Percentiles rank a stretch among this genome's conserved stretches.
phyloP scores from a whole-genome alignment of 129 eudicot genomes.

The Scalesia atractyloides region DNA sequence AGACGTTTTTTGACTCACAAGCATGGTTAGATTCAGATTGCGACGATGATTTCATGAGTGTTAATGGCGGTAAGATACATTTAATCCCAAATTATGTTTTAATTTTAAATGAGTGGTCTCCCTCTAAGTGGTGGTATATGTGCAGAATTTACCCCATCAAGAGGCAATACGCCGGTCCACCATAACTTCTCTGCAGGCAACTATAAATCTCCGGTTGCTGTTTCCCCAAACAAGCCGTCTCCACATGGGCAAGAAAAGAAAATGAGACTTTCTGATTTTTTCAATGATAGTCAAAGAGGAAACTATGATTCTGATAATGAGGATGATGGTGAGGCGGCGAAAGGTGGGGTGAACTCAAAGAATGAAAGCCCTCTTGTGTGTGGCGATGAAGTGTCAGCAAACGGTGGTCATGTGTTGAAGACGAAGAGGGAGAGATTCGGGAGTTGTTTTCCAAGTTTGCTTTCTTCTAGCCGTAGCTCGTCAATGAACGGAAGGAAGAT shows the following conservation, averaged over 20 bases:
- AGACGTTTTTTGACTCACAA: constrained; percentile 69
- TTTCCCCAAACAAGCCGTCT: constrained; percentile 33
- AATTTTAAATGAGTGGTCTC: constrained; percentile 9
- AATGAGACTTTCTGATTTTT: constrained; percentile 59
- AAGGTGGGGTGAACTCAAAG: constrained; percentile 5
- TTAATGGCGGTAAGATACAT: constrained; percentile 60
- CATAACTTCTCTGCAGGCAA: constrained; percentile 49
- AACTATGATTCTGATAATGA: constrained; percentile 24
- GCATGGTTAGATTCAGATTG: constrained; percentile 79
- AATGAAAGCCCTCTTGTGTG: constrained; percentile 11
- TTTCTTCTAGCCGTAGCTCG: constrained; percentile 35
- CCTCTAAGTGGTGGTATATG: not conserved
- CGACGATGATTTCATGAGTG: constrained; percentile 71
- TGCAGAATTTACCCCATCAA: constrained; percentile 70
- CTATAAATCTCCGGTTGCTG: constrained; percentile 22
- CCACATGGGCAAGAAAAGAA: constrained; percentile 47
- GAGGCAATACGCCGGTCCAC: constrained; percentile 73
- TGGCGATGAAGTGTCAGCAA: not conserved
- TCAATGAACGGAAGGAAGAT: constrained; percentile 38
- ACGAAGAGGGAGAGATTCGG: constrained; percentile 31
- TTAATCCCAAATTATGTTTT: constrained; percentile 2
- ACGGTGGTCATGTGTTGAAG: constrained; percentile 19
- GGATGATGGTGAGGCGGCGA: constrained; percentile 15
- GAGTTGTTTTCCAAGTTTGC: constrained; percentile 36
- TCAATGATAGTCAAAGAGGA: constrained; percentile 47